phyloP scores from a whole-genome alignment of 192 early-diverging fungal genomes.

The Coemansia sp. region DNA sequence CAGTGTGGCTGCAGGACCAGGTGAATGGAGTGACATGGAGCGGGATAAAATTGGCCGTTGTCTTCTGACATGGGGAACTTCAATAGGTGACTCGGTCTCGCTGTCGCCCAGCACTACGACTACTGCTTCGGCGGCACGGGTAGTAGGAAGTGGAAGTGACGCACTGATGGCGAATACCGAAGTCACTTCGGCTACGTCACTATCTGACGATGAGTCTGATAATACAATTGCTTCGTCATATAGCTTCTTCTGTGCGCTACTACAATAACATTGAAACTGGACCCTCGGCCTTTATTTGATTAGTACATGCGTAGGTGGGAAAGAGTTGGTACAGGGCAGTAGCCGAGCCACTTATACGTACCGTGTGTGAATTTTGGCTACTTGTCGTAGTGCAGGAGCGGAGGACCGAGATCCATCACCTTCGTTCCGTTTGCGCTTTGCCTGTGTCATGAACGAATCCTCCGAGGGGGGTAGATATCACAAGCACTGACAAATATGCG shows the following conservation, averaged over 20 bases:
- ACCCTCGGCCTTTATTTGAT: not conserved
- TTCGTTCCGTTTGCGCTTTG: slow-evolving; percentile 3
- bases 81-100: slow-evolving; percentile 1
- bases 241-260: not conserved
- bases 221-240: not conserved
- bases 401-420: not conserved
- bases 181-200: not conserved
- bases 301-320: not conserved
- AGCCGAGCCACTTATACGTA: not conserved
- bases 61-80: not conserved
- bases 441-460: not conserved
- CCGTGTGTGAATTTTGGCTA: not conserved
- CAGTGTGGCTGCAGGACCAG: not conserved
- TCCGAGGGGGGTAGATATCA: not conserved
- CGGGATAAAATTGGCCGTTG: not conserved
- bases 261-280: not conserved
- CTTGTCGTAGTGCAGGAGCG: not conserved
- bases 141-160: not conserved
- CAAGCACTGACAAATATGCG: not conserved
- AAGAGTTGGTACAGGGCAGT: not conserved
- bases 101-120: slow-evolving; percentile 1
- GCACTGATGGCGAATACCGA: slow-evolving; percentile 5
- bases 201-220: not conserved
- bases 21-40: not conserved
- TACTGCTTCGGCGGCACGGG: not conserved